Evolutionary conservation across 78 protist species (phyloP), one percentile per base, ranked within the genome.

Genomic region (Diacronema lutheri): DNA sequence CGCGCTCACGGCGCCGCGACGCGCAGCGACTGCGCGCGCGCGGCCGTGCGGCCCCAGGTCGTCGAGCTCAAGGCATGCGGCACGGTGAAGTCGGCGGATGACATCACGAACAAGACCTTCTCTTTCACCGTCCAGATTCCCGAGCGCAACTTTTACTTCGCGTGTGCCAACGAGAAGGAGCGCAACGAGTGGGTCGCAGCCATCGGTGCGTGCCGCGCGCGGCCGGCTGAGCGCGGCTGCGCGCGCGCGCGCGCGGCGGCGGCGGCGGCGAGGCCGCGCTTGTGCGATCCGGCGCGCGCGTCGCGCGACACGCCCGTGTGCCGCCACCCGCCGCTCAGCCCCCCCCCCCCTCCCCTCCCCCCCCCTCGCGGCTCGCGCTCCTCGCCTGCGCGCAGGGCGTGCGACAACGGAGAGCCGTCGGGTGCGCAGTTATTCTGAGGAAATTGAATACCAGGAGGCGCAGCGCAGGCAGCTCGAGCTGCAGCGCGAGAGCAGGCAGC

Each of bases 131-230:
- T 68, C 16, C 76, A 68, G n/a, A 55, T 68, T 1, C 76, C 76
- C 13, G 76, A 68, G 23, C 76, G 76, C 76, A 68, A 68, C 76
- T 68, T 68, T 29, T 68, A 33, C 46, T 16, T 68, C 40, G 11
- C 16, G 41, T 44, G 20, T 0, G 26, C 5, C 16, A 23, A 19
- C 31, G 76, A 68, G 4, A 44, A 44, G 76, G 76, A 68, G 37
- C 76, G 76, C 16, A 68, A 68, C 50, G 76, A 68, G n/a, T 68
- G 76, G 76, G 76, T 68, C 19, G 76, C 76, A 1, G 76, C 76
- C 16, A 68, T 68, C 50, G 76, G 76, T 58, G 64, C 20, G 64
- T 11, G 26, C 64, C 64, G 10, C 64, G 26, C 26, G 64, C 10
- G 25, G 64, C 10, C 25, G 9, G 64, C 33, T 3, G 20, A 58